Evolutionary conservation across 75 land plant genomes (phyloP).

Genomic region (Picea sitchensis): DNA sequence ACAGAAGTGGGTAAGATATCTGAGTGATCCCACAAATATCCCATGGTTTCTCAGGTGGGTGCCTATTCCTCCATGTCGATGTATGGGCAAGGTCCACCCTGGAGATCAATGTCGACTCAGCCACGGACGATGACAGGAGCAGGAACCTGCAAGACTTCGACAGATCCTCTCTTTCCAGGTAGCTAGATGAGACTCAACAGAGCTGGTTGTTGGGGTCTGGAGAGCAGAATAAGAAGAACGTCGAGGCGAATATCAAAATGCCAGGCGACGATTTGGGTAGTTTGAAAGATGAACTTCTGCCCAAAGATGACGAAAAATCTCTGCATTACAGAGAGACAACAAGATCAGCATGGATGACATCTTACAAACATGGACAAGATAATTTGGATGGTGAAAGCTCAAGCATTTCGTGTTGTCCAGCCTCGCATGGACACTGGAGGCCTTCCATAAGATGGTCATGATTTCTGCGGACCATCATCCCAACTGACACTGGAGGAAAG

Average conservation of each 20-base stretch:
- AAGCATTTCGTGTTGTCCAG: slow-evolving; percentile 35
- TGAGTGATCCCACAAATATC: too few species aligned
- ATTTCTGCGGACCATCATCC: slow-evolving; percentile 34
- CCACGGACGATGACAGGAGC: slow-evolving; percentile 89
- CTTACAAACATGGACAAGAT: slow-evolving; percentile 28
- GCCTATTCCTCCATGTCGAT: slow-evolving; percentile 19
- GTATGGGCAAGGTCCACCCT: slow-evolving; percentile 48
- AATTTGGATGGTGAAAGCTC: slow-evolving; percentile 31
- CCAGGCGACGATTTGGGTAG: too few species aligned
- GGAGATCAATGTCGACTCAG: slow-evolving; percentile 65
- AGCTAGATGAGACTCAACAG: slow-evolving; percentile 96
- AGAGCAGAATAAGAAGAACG: slow-evolving; percentile 54
- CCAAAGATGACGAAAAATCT: too few species aligned
- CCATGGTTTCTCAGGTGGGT: too few species aligned
- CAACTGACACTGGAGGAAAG: too few species aligned
- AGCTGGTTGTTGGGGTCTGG: slow-evolving; percentile 93
- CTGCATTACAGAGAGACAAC: too few species aligned
- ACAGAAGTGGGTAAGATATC: too few species aligned
- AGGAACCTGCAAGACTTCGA: slow-evolving; percentile 76
- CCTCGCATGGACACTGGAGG: slow-evolving; percentile 41
- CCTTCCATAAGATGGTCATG: slow-evolving; percentile 41
- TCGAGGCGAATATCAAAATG: too few species aligned
- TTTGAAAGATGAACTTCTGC: too few species aligned
- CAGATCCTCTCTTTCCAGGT: slow-evolving; percentile 73
- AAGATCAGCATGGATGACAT: slow-evolving; percentile 21